phyloP scores from a whole-genome alignment of 495 filamentous ascomycete species.

The Aspergillus asperescens region DNA sequence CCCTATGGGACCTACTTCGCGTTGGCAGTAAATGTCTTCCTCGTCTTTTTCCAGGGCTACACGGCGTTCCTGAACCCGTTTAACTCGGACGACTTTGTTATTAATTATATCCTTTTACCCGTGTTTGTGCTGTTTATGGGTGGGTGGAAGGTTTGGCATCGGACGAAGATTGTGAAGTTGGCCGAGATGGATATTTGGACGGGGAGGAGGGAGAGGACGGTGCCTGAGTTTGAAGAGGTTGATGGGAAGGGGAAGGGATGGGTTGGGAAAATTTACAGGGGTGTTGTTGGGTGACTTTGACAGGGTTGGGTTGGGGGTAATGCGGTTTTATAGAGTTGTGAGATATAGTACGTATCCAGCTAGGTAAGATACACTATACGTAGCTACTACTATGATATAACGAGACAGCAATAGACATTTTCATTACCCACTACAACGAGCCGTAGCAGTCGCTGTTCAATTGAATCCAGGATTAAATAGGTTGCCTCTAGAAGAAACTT shows the following conservation, averaged over 20 bases:
- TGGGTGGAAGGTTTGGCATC: slow-evolving; percentile 54
- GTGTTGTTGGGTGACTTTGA: slow-evolving; percentile 30
- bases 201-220: slow-evolving; percentile 45
- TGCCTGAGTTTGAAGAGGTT: slow-evolving; percentile 12
- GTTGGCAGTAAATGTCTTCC: slow-evolving; percentile 54
- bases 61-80: slow-evolving; percentile 52
- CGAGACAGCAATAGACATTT: too few species aligned
- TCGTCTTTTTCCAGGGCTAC: slow-evolving; percentile 62
- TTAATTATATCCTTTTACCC: slow-evolving; percentile 62
- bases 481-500: too few species aligned
- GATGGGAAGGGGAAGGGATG: slow-evolving; percentile 8
- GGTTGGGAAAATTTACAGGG: slow-evolving; percentile 18
- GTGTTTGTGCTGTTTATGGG: slow-evolving; percentile 57
- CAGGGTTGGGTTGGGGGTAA: too few species aligned
- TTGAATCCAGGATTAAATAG: too few species aligned
- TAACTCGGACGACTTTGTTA: slow-evolving; percentile 54
- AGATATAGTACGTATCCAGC: too few species aligned
- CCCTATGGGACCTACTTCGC: slow-evolving; percentile 60
- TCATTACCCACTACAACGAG: too few species aligned
- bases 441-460: too few species aligned
- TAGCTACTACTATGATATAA: too few species aligned
- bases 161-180: slow-evolving; percentile 47
- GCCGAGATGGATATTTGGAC: slow-evolving; percentile 58
- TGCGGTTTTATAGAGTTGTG: too few species aligned
- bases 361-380: too few species aligned